Evolutionary conservation across 768 basidiomycete genomes (phyloP).

Genomic region (Suillus plorans): DNA sequence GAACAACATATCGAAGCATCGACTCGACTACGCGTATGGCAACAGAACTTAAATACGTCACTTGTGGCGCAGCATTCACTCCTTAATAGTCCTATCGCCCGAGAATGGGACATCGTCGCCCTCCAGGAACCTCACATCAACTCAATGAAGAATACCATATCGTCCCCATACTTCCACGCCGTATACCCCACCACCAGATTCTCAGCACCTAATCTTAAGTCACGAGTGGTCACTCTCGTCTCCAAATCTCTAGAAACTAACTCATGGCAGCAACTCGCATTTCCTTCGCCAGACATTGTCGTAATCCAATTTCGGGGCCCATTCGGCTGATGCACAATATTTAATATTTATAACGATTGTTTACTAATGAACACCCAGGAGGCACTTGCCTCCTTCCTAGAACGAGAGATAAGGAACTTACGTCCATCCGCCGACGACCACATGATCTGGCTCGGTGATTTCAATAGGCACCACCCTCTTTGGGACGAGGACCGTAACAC

Average conservation of each 20-base stretch:
- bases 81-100: no score
- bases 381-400: not conserved
- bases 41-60: not conserved
- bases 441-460: slow-evolving; percentile 25
- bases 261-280: not conserved
- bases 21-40: not conserved
- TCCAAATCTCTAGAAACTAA: not conserved
- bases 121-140: not conserved
- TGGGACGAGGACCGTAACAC: slow-evolving; percentile 19
- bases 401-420: fast-evolving
- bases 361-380: not conserved
- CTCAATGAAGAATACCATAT: not conserved
- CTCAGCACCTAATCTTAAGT: not conserved
- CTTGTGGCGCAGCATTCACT: no score
- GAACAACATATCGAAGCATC: not conserved
- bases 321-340: not conserved
- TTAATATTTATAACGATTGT: not conserved
- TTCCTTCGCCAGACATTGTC: fast-evolving
- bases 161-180: not conserved
- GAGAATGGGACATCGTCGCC: no score
- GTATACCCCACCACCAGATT: not conserved
- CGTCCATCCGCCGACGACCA: slow-evolving; percentile 2
- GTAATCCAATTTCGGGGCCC: not conserved
- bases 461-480: slow-evolving; percentile 25
- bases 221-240: fast-evolving